phyloP scores from a whole-genome alignment of 1,284 basidiomycete genomes.

The Ganoderma sinense region DNA sequence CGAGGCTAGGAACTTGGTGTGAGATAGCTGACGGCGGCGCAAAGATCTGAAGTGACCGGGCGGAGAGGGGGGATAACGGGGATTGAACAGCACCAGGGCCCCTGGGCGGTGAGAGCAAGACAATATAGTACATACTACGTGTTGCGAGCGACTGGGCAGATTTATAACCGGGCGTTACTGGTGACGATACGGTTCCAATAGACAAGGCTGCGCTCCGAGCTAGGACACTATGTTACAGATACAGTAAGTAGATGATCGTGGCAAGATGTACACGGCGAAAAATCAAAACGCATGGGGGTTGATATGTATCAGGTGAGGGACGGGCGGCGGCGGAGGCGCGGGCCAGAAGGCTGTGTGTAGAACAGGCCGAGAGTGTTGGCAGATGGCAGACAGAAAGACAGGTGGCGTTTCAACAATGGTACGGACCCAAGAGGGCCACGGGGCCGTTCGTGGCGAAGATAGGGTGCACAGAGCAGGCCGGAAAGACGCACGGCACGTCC shows the following conservation, averaged over 20 bases:
- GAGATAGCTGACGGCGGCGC: background rate
- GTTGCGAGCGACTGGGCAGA: background rate
- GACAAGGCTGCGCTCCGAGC: background rate
- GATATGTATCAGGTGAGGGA: background rate
- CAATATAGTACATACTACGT: conserved; percentile 3
- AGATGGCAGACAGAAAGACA: background rate
- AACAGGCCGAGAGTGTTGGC: background rate
- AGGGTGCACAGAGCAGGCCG: background rate
- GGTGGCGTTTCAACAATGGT: background rate
- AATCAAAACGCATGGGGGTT: background rate
- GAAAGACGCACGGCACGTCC: background rate
- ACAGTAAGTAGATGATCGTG: conserved; percentile 6
- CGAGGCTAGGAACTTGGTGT: background rate
- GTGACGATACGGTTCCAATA: conserved; percentile 5
- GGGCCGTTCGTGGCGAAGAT: background rate
- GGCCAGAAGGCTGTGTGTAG: background rate
- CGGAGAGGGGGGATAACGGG: background rate
- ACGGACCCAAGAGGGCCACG: background rate
- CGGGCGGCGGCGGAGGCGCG: background rate
- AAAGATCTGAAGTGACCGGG: background rate
- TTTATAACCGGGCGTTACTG: background rate
- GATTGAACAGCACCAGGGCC: background rate
- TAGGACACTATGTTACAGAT: conserved; percentile 6
- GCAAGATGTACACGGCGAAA: conserved; percentile 4
- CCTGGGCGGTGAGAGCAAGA: background rate